A percentile compares a stretch with the other conserved stretches of the same genome.
phyloP scores from a whole-genome alignment of 495 filamentous ascomycete genomes.

The Hyaloscypha variabilis region DNA sequence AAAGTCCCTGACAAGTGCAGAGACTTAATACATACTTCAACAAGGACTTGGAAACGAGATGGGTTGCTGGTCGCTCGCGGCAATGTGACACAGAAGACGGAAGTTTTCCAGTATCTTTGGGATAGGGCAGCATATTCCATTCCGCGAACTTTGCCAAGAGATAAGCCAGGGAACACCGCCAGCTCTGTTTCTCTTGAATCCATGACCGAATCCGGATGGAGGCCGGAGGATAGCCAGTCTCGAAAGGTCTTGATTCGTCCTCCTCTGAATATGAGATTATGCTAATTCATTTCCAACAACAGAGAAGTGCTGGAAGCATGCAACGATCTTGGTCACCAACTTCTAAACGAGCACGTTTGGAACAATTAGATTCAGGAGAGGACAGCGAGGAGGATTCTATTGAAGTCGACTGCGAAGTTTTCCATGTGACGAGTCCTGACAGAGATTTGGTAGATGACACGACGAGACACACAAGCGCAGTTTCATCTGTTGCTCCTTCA shows the following conservation, averaged over 20 bases:
- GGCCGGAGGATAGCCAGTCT: not conserved
- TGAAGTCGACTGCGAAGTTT: slow-evolving; percentile 3
- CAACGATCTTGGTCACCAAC: not conserved
- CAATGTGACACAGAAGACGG: slow-evolving; percentile 1
- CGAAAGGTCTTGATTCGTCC: slow-evolving; percentile 5
- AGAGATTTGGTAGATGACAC: slow-evolving; percentile 1
- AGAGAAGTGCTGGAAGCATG: slow-evolving; percentile 6
- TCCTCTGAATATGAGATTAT: not conserved
- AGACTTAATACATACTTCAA: slow-evolving; percentile 3
- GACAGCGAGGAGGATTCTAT: not conserved
- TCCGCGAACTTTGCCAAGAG: not conserved
- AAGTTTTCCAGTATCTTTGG: slow-evolving; percentile 9
- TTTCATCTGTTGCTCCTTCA: not conserved
- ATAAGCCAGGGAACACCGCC: not conserved
- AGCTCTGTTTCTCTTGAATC: not conserved
- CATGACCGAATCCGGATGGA: not conserved
- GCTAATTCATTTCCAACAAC: not conserved
- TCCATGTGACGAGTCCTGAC: slow-evolving; percentile 2
- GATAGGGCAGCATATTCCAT: not conserved
- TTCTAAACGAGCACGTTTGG: not conserved
- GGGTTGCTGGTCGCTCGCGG: slow-evolving; percentile 2
- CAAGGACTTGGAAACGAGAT: not conserved
- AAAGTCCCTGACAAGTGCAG: slow-evolving; percentile 12
- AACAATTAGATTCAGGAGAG: not conserved
- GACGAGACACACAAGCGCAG: not conserved